These are phyloP conservation scores for Lodderomyces oxycetoniae DNA, from an alignment of 1,139 yeast species.

Conservation along the genomic window DNA sequence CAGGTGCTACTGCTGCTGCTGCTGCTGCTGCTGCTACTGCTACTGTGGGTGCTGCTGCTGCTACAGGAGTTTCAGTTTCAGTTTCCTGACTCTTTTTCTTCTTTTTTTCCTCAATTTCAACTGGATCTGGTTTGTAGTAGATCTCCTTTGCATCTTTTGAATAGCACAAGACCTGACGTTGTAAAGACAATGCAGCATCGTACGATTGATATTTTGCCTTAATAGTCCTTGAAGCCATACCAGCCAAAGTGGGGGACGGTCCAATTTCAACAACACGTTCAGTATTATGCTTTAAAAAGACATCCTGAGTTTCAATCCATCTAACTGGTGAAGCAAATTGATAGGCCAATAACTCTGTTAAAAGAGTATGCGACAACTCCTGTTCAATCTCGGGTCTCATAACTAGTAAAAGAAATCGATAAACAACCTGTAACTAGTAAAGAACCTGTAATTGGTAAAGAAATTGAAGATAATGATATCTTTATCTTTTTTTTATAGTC, in stretches of 20 bases:
- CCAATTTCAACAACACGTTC: constrained; percentile 98
- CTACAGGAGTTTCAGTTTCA: constrained; percentile 23
- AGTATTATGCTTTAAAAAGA: constrained; percentile 86
- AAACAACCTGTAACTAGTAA: too few relatives aligned
- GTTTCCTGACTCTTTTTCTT: too few relatives aligned
- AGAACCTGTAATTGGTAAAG: too few relatives aligned
- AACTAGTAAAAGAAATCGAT: background rate
- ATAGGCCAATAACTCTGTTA: constrained; percentile 94
- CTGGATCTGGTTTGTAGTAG: constrained; percentile 90
- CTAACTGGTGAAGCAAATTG: constrained; percentile 99
- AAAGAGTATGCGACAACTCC: constrained; percentile 89
- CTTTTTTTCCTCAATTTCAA: constrained; percentile 27
- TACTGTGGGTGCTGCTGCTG: constrained; percentile 44
- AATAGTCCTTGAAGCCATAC: constrained; percentile 96
- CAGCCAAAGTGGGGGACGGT: constrained; percentile 97
- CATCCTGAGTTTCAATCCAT: constrained; percentile 99
- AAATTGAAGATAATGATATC: too few relatives aligned
- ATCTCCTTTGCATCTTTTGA: constrained; percentile 94
- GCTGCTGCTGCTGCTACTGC: constrained; percentile 56
- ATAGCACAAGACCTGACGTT: constrained; percentile 94
- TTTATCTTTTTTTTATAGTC: too few relatives aligned
- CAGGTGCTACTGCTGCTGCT: constrained; percentile 55
- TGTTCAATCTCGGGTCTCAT: constrained; percentile 99
- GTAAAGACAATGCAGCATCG: constrained; percentile 94
- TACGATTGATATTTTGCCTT: constrained; percentile 95